Evolutionary conservation across 2,329 filamentous ascomycete species (phyloP).

Genomic region (Metarhizium robertsii): DNA sequence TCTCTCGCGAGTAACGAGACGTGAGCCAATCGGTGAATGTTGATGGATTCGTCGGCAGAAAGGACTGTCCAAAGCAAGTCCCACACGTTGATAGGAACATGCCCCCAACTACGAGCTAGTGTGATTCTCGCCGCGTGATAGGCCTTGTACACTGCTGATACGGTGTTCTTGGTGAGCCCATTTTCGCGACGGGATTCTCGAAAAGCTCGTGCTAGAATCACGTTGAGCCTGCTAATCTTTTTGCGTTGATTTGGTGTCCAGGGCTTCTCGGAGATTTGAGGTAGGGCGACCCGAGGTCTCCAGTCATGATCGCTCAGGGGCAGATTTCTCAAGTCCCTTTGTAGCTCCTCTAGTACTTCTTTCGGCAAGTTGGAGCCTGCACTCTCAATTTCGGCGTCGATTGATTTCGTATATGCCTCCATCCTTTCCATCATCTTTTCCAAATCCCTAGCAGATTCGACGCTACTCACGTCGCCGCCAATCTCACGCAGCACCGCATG

Average conservation of each 20-base stretch:
- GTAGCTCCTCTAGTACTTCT: conserved; percentile 23
- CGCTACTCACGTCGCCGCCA: conserved; percentile 19
- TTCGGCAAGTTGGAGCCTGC: conserved; percentile 21
- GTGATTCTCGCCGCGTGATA: conserved; percentile 37
- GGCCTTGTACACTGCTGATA: conserved; percentile 36
- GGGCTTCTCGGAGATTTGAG: conserved; percentile 26
- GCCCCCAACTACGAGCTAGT: conserved; percentile 36
- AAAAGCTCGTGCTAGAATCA: conserved; percentile 17
- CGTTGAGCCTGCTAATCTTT: conserved; percentile 28
- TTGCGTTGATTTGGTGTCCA: conserved; percentile 29
- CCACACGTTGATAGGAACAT: conserved; percentile 53
- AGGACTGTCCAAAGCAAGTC: conserved; percentile 56
- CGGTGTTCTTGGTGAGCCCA: conserved; percentile 23
- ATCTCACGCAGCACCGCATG: conserved; percentile 25
- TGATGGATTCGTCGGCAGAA: conserved; percentile 39
- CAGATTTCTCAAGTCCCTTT: conserved; percentile 17
- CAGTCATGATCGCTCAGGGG: conserved; percentile 14
- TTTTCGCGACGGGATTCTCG: conserved; percentile 18
- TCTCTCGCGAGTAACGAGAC: conserved; percentile 55
- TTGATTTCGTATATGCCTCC: conserved; percentile 24
- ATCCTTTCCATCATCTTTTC: conserved; percentile 24
- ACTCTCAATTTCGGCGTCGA: conserved; percentile 25
- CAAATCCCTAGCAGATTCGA: conserved; percentile 23
- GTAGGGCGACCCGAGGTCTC: conserved; percentile 14
- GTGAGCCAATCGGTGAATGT: conserved; percentile 49